Evolutionary conservation across 73 alveolate genomes (phyloP).

Genomic region (Paramecium tetraurelia): DNA sequence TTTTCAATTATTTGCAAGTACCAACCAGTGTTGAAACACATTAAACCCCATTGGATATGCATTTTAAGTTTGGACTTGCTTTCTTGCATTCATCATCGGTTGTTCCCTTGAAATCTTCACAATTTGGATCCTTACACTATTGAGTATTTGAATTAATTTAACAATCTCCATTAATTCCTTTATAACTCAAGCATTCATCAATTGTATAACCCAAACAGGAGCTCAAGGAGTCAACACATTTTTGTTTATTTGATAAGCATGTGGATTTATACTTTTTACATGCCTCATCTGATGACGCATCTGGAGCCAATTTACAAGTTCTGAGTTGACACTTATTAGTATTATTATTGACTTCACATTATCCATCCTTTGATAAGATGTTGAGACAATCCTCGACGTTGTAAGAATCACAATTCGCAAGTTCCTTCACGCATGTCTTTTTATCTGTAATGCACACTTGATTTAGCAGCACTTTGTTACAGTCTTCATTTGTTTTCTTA

Average conservation of each 20-base stretch:
- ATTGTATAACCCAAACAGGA: not conserved
- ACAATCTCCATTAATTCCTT: not conserved
- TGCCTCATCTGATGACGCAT: not conserved
- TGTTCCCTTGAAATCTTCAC: not conserved
- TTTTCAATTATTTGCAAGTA: not conserved
- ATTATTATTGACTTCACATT: not conserved
- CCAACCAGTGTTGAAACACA: not conserved
- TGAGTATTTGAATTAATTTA: not conserved
- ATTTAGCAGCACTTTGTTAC: not conserved
- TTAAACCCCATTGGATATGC: not conserved
- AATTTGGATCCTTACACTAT: not conserved
- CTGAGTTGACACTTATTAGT: not conserved
- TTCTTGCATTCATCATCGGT: not conserved
- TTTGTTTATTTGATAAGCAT: not conserved
- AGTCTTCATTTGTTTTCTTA: not conserved
- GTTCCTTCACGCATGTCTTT: not conserved
- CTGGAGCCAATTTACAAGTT: not conserved
- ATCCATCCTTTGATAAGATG: not conserved
- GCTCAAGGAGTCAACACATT: not conserved
- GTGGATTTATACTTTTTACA: not conserved
- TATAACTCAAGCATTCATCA: not conserved
- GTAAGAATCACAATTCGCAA: not conserved
- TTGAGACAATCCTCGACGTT: not conserved
- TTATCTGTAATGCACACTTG: not conserved
- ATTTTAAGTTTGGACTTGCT: not conserved